Base-by-base conservation (phyloP, 202 grass and related monocot species). In the Panicum virgatum region DNA sequence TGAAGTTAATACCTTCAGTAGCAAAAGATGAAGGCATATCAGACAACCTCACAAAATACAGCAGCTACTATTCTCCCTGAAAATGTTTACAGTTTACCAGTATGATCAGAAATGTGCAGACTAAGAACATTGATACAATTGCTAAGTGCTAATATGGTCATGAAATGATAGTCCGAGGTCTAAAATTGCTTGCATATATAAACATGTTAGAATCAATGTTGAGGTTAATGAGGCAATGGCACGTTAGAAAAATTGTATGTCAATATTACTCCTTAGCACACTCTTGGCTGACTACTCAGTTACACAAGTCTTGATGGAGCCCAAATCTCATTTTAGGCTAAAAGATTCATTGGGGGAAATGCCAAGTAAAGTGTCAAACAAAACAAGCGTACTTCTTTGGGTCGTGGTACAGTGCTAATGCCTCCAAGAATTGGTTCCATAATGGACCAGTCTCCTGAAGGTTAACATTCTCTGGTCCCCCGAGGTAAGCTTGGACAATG, bases 401-500 rank as follows among this genome's bases (percentile, higher is more conserved):
- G 79, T 95, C 96, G 85, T 91, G 81, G 65, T 95, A 95, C n/a
- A 78, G 78, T 83, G 58, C 77, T 78, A 98, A 87, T 67, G 88
- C 84, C 53, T 98, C 92, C 48, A 90, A 82, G 80, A 91, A 98
- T 74, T 91, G 94, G 58, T 83, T 93, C 90, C 92, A 98, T 71
- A 91, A 66, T 5, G 90, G 89, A 9, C 92, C 92, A 45, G 96
- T 98, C 50, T 91, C 96, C 84, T 98, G 96, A 93, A 98, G 59
- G 75, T 80, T 98, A 46, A 98, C 96, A 83, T 95, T 98, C 42
- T 93, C 92, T 44, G 96, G 89, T 70, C 96, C 92, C 16, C 90
- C 89, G 23, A 98, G 88, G 80, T 89, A 98, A 78, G 96, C 96
- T 77, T 98, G 96, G 84, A 98, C 72, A 60, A 98, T 89, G 82